Evolutionary conservation across 2,329 filamentous ascomycete genomes (phyloP), one percentile per base, ranked within the genome.

Genomic region (Curvularia hawaiiensis): DNA sequence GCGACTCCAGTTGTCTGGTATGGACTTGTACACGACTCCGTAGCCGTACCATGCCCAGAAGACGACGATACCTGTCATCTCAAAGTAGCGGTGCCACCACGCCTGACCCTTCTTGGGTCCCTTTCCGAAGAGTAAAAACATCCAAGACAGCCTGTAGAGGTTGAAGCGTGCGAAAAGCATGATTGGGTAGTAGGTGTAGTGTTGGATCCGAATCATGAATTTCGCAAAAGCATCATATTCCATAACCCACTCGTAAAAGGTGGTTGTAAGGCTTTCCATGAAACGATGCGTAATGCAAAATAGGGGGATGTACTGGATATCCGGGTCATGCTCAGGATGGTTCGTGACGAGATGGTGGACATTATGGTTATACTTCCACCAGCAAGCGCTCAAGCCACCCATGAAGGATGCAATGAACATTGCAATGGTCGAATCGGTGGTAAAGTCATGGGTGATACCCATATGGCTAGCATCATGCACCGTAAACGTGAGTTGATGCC

Each of bases 351-450:
- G 92, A 72, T 98, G 94, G 74, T 98, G 94, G 9, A 97, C 92
- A 71, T 98, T 98, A 77, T 98, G 94, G 74, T 88, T 97, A 60
- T 87, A 85, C 78, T 98, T 98, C 94, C 95, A 99, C 95, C 95
- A 99, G 44, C 94, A 91, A 52, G 97, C 79, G 26, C 92, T 97
- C 33, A 99, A 79, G 0, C 95, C 95, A 38, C 95, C 95, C 20
- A 95, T 80, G 68, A 90, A 98, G 74, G 97, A 90, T 52, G 93
- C 92, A 69, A 97, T 90, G 63, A 96, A 79, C 71, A 98, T 97
- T 48, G 92, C 94, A 61, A 99, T 91, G 48, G 90, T 82, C 1
- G 89, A 90, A 75, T 99, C 95, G 38, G 87, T 78, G 49, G 90
- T 88, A 74, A 94, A 98, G 73, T 89, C 83, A 77, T 98, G 94